These are phyloP conservation scores for Phallus indusiatus DNA, from an alignment of 768 basidiomycete genomes.

Conservation along the genomic window DNA sequence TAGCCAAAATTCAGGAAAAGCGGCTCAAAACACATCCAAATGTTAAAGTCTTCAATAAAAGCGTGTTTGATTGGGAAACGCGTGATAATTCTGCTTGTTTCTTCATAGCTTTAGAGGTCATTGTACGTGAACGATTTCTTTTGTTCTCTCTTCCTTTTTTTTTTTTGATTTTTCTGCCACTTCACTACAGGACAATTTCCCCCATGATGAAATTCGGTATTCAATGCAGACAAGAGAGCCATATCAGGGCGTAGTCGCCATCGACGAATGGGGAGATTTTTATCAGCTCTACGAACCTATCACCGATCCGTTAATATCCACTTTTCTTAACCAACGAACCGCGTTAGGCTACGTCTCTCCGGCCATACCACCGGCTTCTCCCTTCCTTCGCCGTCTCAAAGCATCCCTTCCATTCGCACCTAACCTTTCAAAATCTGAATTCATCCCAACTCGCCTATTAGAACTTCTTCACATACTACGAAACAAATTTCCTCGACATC, in stretches of 20 bases:
- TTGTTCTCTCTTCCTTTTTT: not conserved
- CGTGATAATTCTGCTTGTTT: conserved; percentile 80
- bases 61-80: conserved; percentile 78
- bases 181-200: conserved; percentile 75
- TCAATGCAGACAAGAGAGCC: conserved; percentile 72
- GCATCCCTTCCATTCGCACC: conserved; percentile 75
- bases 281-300: conserved; percentile 74
- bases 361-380: conserved; percentile 37
- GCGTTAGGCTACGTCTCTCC: conserved; percentile 36
- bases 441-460: conserved; percentile 84
- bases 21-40: conserved; percentile 56
- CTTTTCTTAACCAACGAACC: conserved; percentile 63
- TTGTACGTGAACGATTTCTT: conserved; percentile 44
- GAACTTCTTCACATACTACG: conserved; percentile 77
- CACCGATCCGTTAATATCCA: conserved; percentile 73
- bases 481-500: conserved; percentile 79
- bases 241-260: conserved; percentile 71
- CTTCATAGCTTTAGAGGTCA: conserved; percentile 90
- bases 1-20: conserved; percentile 65
- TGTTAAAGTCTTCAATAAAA: conserved; percentile 61
- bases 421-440: conserved; percentile 82
- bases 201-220: conserved; percentile 92
- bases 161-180: conserved; percentile 1
- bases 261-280: conserved; percentile 77
- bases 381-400: conserved; percentile 55